phyloP scores from a whole-genome alignment of 345 rosid genomes.

The Crucihimalaya himalaica region DNA sequence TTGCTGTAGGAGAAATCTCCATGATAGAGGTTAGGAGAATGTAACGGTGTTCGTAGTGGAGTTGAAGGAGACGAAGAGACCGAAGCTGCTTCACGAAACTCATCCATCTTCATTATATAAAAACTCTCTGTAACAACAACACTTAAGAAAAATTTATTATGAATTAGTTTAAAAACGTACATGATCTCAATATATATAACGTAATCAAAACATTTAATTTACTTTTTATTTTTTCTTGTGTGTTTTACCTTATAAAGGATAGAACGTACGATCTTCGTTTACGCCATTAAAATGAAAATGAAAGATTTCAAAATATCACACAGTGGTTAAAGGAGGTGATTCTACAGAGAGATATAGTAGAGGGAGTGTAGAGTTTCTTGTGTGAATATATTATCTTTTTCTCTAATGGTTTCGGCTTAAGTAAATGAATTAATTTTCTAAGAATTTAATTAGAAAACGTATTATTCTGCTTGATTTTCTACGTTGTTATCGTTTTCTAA shows the following conservation, averaged over 20 bases:
- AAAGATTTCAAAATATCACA: background rate
- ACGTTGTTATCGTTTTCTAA: background rate
- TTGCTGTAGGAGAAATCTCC: slow-evolving; percentile 34
- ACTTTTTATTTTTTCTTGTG: background rate
- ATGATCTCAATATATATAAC: background rate
- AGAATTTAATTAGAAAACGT: background rate
- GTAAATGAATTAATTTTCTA: background rate
- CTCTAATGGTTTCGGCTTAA: background rate
- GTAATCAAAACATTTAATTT: background rate
- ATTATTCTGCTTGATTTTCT: slow-evolving; percentile 19
- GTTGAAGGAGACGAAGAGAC: slow-evolving; percentile 13
- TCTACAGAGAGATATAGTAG: background rate
- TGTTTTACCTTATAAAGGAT: slow-evolving; percentile 1
- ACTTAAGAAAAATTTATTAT: background rate
- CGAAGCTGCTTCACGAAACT: slow-evolving; percentile 23
- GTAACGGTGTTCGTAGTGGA: slow-evolving; percentile 21
- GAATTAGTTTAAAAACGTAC: background rate
- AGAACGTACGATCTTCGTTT: background rate
- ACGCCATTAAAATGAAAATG: slow-evolving; percentile 15
- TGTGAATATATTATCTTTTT: background rate
- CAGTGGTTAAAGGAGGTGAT: background rate
- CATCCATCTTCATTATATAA: slow-evolving; percentile 25
- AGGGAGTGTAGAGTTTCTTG: background rate
- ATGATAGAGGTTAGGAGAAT: slow-evolving; percentile 12
- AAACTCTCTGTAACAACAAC: background rate